A percentile compares a stretch with the other conserved stretches of the same genome.
Evolutionary conservation across 805 yeast genomes (phyloP).

Genomic region (Cyberlindnera petersonii): DNA sequence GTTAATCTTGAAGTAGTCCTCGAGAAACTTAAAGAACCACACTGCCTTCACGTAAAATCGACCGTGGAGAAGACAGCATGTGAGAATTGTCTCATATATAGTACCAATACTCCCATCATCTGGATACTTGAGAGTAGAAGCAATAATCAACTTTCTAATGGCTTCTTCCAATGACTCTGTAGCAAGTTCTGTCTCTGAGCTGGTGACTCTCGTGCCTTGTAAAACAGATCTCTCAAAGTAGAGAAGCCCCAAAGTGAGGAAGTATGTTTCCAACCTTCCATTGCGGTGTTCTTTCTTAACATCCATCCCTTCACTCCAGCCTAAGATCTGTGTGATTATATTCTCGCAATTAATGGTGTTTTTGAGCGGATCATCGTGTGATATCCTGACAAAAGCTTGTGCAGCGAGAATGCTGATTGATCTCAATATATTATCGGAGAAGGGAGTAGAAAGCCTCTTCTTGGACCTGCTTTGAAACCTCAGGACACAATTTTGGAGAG

Average conservation of each 20-base stretch:
- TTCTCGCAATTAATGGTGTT: conserved; percentile 6
- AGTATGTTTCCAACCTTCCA: conserved; percentile 14
- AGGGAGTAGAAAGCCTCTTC: neutral
- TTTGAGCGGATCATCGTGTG: neutral
- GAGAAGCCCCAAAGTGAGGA: conserved; percentile 13
- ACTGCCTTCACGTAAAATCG: conserved; percentile 39
- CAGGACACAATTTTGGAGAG: conserved; percentile 2
- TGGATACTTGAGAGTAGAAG: conserved; percentile 13
- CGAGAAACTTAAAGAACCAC: conserved; percentile 39
- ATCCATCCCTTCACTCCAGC: conserved; percentile 7
- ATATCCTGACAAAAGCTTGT: conserved; percentile 6
- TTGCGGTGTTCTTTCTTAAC: conserved; percentile 1
- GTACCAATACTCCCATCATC: conserved; percentile 39
- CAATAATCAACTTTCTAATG: conserved; percentile 18
- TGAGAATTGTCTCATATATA: conserved; percentile 37
- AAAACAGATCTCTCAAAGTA: conserved; percentile 11
- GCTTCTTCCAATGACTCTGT: conserved; percentile 10
- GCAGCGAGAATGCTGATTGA: conserved; percentile 7
- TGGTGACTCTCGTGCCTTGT: neutral
- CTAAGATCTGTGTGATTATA: conserved; percentile 3
- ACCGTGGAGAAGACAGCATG: conserved; percentile 43
- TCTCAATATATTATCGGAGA: neutral
- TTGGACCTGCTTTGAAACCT: neutral
- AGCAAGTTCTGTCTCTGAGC: neutral
- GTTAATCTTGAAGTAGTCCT: conserved; percentile 25